Evolutionary conservation across 2,329 filamentous ascomycete genomes (phyloP), one percentile per base, ranked within the genome.

Genomic region (Hymenoscyphus scutula): DNA sequence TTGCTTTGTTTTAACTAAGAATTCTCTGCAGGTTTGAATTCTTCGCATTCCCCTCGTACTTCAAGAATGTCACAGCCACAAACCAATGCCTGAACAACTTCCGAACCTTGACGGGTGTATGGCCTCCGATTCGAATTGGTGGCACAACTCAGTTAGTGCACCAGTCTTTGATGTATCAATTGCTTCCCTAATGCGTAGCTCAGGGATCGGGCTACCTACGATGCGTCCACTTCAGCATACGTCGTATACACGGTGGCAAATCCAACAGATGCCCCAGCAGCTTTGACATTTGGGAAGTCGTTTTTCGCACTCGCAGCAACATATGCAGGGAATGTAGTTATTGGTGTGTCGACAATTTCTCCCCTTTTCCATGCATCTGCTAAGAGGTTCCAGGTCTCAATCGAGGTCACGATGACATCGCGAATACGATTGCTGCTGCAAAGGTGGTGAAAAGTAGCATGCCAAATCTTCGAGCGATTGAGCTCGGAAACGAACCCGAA

Each of bases 401-500:
- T 67, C 77, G 83, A 41, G 79, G 81, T 1, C 77, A 81, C 34
- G 77, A 85, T 65, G 76, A 84, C 54, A 74, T 83, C 19, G 68
- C 74, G n/a, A 85, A 85, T 65, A 85, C 82, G 0, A 80, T 85
- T 37, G 75, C 76, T 0, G 83, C 83, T 0, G 82, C 82, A 1
- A 76, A 76, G 53, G 68, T 76, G 0, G 82, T 79, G 0, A 75
- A 79, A 10, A 67, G 66, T 1, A 69, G 74, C n/a, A 80, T 84
- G 67, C 66, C 64, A 4, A 85, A 83, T 64, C 69, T 85, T 11
- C 73, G 80, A 19, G 80, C 82, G 2, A 81, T 85, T 37, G 82
- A 86, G 68, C 74, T 85, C 1, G 82, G 83, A 1, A 85, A 85
- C 66, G 82, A 85, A 61, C 83, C 83, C 3, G 80, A 84, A 64